These are phyloP conservation scores for Malassezia sympodialis DNA, from an alignment of 1,284 basidiomycete genomes.

Conservation along the genomic window DNA sequence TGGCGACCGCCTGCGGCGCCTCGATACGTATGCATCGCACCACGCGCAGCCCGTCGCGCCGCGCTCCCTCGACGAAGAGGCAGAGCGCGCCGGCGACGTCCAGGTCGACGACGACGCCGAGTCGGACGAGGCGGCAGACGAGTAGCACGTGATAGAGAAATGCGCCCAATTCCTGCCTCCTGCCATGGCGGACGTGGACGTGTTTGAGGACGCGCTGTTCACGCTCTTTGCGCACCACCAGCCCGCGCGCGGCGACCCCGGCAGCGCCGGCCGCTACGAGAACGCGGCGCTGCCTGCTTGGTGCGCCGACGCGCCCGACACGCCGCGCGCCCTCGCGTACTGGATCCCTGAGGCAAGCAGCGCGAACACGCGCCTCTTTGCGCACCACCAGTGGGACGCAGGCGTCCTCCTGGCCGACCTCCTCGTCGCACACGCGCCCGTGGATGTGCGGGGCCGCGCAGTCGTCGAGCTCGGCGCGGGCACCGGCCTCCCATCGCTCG, in stretches of 20 bases:
- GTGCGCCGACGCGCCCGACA: not conserved
- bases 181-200: conserved; percentile 9
- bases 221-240: conserved; percentile 37
- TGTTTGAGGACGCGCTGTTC: conserved; percentile 39
- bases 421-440: conserved; percentile 16
- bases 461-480: conserved; percentile 40
- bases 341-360: conserved; percentile 26
- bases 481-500: conserved; percentile 32
- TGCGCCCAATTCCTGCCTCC: not conserved
- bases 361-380: conserved; percentile 35
- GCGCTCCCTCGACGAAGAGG: conserved; percentile 3
- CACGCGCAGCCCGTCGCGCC: not conserved
- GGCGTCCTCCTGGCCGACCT: conserved; percentile 33
- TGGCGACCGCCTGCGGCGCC: conserved; percentile 38
- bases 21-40: conserved; percentile 9
- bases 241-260: conserved; percentile 36
- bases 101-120: conserved; percentile 15
- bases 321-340: conserved; percentile 17
- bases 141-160: conserved; percentile 1
- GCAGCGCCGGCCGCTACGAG: conserved; percentile 21
- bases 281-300: conserved; percentile 24
- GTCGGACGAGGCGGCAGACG: conserved; percentile 13
- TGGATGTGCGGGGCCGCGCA: conserved; percentile 22
- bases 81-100: not conserved
- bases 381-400: conserved; percentile 45